phyloP scores from a whole-genome alignment of 345 rosid species.

The Aethionema arabicum region DNA sequence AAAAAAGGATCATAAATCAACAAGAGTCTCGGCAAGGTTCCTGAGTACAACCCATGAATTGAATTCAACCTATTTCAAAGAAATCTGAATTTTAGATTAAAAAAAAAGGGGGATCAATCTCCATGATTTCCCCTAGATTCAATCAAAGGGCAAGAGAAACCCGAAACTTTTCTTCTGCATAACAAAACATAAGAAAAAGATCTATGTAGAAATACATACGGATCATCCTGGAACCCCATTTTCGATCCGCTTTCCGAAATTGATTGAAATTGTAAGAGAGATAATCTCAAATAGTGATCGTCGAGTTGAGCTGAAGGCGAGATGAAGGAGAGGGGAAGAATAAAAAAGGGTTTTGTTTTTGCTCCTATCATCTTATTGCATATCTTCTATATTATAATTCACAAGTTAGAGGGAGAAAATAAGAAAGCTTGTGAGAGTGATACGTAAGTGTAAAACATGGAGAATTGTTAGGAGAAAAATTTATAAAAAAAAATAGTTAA shows the following conservation, averaged over 20 bases:
- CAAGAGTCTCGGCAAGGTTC: not conserved
- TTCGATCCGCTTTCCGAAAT: conserved; percentile 4
- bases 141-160: not conserved
- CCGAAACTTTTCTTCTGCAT: not conserved
- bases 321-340: not conserved
- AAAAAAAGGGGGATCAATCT: not conserved
- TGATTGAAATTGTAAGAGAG: conserved; percentile 7
- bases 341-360: not conserved
- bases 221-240: conserved; percentile 77
- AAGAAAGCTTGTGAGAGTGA: too few relatives aligned
- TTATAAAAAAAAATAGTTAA: too few relatives aligned
- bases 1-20: not conserved
- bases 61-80: not conserved
- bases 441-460: too few relatives aligned
- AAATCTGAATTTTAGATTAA: not conserved
- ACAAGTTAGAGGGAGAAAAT: too few relatives aligned
- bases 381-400: too few relatives aligned
- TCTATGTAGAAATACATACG: conserved; percentile 44
- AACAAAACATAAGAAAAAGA: not conserved
- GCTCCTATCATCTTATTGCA: too few relatives aligned
- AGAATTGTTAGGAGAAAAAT: too few relatives aligned
- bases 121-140: conserved; percentile 32
- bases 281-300: conserved; percentile 18
- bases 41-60: not conserved
- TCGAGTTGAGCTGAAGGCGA: conserved; percentile 5